Base-by-base conservation (phyloP, 441 rosid species). In the Manihot esculenta region DNA sequence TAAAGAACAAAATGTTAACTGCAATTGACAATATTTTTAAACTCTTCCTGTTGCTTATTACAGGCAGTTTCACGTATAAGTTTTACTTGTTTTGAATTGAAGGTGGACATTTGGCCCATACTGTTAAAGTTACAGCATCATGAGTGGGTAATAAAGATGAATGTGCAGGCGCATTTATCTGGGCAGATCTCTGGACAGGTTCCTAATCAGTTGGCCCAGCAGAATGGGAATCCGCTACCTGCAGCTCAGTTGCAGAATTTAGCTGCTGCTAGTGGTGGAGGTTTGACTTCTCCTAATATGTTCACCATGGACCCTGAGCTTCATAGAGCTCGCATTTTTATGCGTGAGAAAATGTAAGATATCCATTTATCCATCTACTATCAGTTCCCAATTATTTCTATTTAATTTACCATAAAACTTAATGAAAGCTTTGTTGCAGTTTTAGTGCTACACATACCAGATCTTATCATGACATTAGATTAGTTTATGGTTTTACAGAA, bases 161-260 rank as follows among this genome's bases (percentile, higher is more conserved):
- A 89, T 86, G 88, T 88, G 80, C 98, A 84, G 78, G 78, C 97
- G 8, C 97, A 90, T 80, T 74, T 89, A 85, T 84, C 99, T 4
- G 96, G 93, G 71, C 94, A 87, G 76, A 79, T 87, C 38, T 76
- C 93, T 0, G 94, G 97, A 50, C 97, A 89, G 78, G 97, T 85
- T 61, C 81, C 96, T 44, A 92, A 84, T 82, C 97, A 93, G 53
- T 73, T 86, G 79, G 77, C 94, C 68, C 96, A 87, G 80, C 98
- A 84, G 69, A 93, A 88, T 89, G 98, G 95, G 60, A 84, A 84
- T 75, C 75, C 79, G 10, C 83, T 83, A 41, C 85, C 81, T 77
- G 79, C 84, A 56, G 42, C 85, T 45, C 92, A 88, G 81, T 83
- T 88, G 86, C 97, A 89, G 84, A 86, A 78, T 83, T 73, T 88